These are phyloP conservation scores for Tulasnella sp. DNA, from an alignment of 768 basidiomycete species.

Conservation along the genomic window DNA sequence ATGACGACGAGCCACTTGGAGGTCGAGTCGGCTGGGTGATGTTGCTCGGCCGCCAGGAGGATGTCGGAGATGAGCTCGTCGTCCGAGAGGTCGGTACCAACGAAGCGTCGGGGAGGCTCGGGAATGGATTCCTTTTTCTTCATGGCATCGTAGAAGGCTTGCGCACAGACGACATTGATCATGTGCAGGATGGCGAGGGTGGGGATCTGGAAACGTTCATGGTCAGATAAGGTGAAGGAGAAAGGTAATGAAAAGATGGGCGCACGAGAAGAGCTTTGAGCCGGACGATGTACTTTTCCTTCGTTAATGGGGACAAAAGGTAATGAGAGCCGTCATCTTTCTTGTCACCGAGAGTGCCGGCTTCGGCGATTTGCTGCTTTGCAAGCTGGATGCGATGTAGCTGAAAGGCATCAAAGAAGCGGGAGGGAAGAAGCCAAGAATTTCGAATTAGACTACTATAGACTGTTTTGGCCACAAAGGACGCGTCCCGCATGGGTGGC, in stretches of 20 bases:
- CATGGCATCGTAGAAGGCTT: conserved; percentile 60
- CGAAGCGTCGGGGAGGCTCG: conserved; percentile 8
- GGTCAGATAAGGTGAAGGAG: neutral
- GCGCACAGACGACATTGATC: conserved; percentile 86
- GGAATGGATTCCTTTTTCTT: conserved; percentile 39
- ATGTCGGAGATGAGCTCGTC: conserved; percentile 58
- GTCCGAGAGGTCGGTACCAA: neutral
- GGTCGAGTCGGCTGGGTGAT: conserved; percentile 88
- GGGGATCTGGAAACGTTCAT: conserved; percentile 54
- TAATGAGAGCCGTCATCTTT: conserved; percentile 34
- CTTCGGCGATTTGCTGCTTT: conserved; percentile 14
- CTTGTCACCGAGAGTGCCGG: conserved; percentile 26
- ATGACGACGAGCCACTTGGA: conserved; percentile 92
- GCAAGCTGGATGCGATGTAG: conserved; percentile 5
- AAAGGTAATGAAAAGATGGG: conserved; percentile 29
- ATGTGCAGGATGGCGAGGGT: conserved; percentile 89
- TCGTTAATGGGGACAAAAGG: conserved; percentile 37
- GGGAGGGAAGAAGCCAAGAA: conserved; percentile 37
- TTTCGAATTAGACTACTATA: conserved; percentile 46
- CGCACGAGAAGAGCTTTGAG: conserved; percentile 82
- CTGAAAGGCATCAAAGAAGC: neutral
- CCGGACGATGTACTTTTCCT: conserved; percentile 78
- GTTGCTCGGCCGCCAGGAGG: conserved; percentile 87
- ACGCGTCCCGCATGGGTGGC: neutral
- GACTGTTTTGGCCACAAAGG: neutral